These are phyloP conservation scores for Solanum arcanum DNA, from an alignment of 257 asterid species.

Conservation along the genomic window DNA sequence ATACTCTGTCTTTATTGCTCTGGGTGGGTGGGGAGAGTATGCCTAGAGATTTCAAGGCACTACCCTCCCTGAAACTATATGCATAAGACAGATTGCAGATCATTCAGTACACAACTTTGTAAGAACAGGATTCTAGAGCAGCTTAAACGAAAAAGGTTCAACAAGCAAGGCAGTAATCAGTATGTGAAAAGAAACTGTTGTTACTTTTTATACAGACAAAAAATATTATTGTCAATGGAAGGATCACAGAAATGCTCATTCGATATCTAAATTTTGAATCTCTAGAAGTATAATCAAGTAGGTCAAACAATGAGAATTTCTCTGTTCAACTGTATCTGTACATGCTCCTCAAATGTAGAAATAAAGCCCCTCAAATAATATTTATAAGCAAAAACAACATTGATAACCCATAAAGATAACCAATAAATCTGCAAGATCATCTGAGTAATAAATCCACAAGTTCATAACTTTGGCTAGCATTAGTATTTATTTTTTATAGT, in stretches of 20 bases:
- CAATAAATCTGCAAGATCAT: neutral
- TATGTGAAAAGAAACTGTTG: neutral
- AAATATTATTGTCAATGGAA: neutral
- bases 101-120: neutral
- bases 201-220: neutral
- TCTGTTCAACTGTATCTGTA: neutral
- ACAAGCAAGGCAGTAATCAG: neutral
- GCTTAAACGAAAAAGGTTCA: neutral
- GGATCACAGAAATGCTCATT: neutral
- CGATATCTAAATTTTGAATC: neutral
- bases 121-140: neutral
- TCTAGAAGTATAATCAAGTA: neutral
- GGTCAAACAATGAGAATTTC: neutral
- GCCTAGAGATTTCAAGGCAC: neutral
- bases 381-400: neutral
- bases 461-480: neutral
- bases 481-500: neutral
- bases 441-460: neutral
- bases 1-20: neutral
- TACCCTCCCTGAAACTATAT: neutral
- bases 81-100: neutral
- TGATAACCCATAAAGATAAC: neutral
- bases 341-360: neutral
- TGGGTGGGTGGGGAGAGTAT: neutral
- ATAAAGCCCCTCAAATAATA: neutral